These are phyloP conservation scores for Tricholoma furcatifolium DNA, from an alignment of 768 basidiomycete species.

Conservation along the genomic window DNA sequence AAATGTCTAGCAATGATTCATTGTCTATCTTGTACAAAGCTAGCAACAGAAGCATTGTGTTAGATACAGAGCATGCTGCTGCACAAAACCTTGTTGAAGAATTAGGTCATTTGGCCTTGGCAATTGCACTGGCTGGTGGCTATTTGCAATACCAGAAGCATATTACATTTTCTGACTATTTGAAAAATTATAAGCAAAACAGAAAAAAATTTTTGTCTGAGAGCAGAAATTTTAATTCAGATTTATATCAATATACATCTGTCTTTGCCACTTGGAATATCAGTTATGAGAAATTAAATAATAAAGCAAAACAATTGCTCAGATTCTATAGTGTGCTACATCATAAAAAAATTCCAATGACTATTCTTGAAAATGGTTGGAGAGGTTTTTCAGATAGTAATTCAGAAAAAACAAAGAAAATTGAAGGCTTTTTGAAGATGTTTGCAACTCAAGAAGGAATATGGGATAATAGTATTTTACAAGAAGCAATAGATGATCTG, in stretches of 20 bases:
- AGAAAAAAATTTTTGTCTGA: not conserved
- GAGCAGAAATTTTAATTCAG: not conserved
- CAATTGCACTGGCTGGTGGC: not conserved
- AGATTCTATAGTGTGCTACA: not conserved
- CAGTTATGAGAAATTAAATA: not conserved
- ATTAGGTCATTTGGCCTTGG: not conserved
- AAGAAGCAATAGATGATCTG: not conserved
- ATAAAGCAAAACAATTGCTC: not conserved
- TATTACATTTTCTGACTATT: not conserved
- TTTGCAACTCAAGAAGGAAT: not conserved
- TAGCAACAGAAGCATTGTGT: no score
- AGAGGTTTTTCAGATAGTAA: not conserved
- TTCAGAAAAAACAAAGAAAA: not conserved
- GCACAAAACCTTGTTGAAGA: no score
- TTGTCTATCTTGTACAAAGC: not conserved
- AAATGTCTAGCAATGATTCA: not conserved
- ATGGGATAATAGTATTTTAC: not conserved
- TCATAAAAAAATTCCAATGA: not conserved
- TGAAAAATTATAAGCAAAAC: not conserved
- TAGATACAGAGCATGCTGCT: not conserved
- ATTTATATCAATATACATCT: not conserved
- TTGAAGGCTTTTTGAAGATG: not conserved
- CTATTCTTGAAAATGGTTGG: not conserved
- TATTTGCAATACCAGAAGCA: not conserved
- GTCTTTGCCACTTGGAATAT: not conserved